phyloP scores from a whole-genome alignment of 1,284 basidiomycete genomes.

The Ganoderma resinaceum region DNA sequence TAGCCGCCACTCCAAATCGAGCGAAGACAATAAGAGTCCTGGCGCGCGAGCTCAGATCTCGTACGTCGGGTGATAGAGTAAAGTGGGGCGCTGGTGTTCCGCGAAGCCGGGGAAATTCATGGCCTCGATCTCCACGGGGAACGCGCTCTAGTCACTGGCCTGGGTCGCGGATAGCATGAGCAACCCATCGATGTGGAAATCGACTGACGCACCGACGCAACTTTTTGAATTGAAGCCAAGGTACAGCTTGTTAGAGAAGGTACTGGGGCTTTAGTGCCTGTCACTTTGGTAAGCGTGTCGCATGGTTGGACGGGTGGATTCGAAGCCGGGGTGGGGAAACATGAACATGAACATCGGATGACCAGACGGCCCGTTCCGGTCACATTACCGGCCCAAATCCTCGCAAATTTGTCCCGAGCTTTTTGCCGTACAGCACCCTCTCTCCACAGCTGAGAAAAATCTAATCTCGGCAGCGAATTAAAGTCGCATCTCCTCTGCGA shows the following conservation, averaged over 20 bases:
- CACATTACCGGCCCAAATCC: conserved; percentile 5
- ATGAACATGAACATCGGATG: not conserved
- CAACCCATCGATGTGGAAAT: not conserved
- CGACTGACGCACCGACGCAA: conserved; percentile 4
- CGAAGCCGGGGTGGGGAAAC: conserved; percentile 5
- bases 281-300: conserved; percentile 3
- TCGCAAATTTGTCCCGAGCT: not conserved
- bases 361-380: not conserved
- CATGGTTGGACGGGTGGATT: not conserved
- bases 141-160: conserved; percentile 4
- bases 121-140: conserved; percentile 7
- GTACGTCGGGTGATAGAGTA: conserved; percentile 11
- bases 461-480: conserved; percentile 10
- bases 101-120: conserved; percentile 8
- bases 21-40: conserved; percentile 34
- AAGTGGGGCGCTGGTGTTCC: conserved; percentile 10
- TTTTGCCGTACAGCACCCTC: not conserved
- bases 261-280: conserved; percentile 17
- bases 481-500: conserved; percentile 7
- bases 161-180: not conserved
- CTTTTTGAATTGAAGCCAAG: not conserved
- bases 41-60: conserved; percentile 19
- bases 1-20: conserved; percentile 23
- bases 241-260: conserved; percentile 7
- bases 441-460: conserved; percentile 6